Conservation (phyloP, 768 basidiomycete genomes). For the Tubosaeta sp. region DNA sequence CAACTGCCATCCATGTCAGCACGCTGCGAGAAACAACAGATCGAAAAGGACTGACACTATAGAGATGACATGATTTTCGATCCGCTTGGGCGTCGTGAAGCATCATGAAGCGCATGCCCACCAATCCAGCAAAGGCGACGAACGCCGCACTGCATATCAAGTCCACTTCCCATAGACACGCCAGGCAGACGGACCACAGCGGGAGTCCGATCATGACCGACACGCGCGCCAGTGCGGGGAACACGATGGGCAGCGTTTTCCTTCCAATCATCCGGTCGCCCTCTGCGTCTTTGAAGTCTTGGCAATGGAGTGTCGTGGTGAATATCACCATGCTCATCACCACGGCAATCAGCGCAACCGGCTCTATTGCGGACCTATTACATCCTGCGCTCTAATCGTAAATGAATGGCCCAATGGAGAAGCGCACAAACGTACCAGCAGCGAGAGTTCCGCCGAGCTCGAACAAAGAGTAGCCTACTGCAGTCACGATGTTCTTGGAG, state of each 20-base stretch:
- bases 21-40: neutral
- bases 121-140: constrained; percentile 20
- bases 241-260: constrained; percentile 41
- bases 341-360: constrained; percentile 27
- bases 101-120: constrained; percentile 27
- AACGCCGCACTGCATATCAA: constrained; percentile 24
- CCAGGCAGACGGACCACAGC: constrained; percentile 28
- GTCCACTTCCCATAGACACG: constrained; percentile 26
- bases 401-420: neutral
- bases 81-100: constrained; percentile 21
- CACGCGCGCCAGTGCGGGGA: constrained; percentile 30
- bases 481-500: constrained; percentile 33
- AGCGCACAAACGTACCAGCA: constrained; percentile 26
- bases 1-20: constrained; percentile 12
- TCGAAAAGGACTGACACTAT: constrained; percentile 23
- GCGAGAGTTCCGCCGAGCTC: constrained; percentile 36
- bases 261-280: constrained; percentile 40
- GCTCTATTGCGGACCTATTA: constrained; percentile 21
- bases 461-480: constrained; percentile 35
- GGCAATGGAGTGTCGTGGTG: constrained; percentile 33
- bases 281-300: constrained; percentile 39
- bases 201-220: constrained; percentile 27
- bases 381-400: constrained; percentile 18
- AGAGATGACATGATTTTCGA: constrained; percentile 26
- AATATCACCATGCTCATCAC: constrained; percentile 31